phyloP scores from a whole-genome alignment of 1,139 yeast species.

The Meyerozyma carpophila region DNA sequence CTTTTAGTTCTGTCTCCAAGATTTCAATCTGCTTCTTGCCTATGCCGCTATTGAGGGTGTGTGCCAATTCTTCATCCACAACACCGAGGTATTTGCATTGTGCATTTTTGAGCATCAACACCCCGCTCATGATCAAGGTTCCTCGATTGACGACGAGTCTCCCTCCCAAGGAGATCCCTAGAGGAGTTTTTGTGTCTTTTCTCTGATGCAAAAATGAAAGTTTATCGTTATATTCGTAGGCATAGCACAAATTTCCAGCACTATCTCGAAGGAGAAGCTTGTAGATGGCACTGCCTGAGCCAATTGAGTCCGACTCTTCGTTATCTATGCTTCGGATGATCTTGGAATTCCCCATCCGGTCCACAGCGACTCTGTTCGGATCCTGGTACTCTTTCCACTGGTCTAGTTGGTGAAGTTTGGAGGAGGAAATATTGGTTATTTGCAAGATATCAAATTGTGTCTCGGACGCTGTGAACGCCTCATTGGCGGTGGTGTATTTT shows the following conservation, averaged over 20 bases:
- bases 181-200: slow-evolving; percentile 19
- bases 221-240: slow-evolving; percentile 33
- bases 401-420: slow-evolving; percentile 31
- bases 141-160: slow-evolving; percentile 28
- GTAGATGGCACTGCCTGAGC: slow-evolving; percentile 16
- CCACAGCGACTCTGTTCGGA: slow-evolving; percentile 39
- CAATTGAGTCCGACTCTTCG: slow-evolving; percentile 15
- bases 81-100: slow-evolving; percentile 33
- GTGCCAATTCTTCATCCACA: slow-evolving; percentile 17
- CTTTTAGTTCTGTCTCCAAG: slow-evolving; percentile 17
- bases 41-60: slow-evolving; percentile 26
- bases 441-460: slow-evolving; percentile 28
- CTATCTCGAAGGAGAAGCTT: slow-evolving; percentile 32
- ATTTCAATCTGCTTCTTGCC: slow-evolving; percentile 31
- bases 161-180: slow-evolving; percentile 37
- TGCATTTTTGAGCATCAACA: slow-evolving; percentile 22
- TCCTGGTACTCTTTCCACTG: slow-evolving; percentile 35
- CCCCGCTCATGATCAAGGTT: slow-evolving; percentile 29
- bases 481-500: slow-evolving; percentile 8
- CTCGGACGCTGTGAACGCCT: slow-evolving; percentile 11
- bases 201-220: slow-evolving; percentile 26
- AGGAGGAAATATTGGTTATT: slow-evolving; percentile 30
- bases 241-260: slow-evolving; percentile 30
- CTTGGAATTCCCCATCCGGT: slow-evolving; percentile 22
- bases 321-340: slow-evolving; percentile 30